Evolutionary conservation across 495 filamentous ascomycete genomes (phyloP), one percentile per base, ranked within the genome.

Genomic region (Stereocaulon alpinum): DNA sequence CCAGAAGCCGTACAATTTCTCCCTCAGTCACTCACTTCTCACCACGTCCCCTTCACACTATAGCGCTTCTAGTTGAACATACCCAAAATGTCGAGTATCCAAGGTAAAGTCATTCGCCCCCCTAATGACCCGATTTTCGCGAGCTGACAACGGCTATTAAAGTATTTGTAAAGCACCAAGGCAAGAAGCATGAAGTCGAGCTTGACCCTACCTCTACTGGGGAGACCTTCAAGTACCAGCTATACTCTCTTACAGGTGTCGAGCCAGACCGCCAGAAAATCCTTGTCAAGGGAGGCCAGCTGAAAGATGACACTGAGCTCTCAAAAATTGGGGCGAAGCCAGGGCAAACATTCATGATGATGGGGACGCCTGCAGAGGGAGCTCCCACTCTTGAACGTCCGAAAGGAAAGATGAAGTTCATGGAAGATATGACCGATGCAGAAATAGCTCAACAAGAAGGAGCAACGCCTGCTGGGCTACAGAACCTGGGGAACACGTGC

Each of bases 361-460:
- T 98, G 84, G 93, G 94, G 17, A 95, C 89, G 3, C 88, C 93
- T 2, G 82, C 86, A 15, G 80, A 77, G 27, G 81, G 73, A 43
- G 79, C 74, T 10, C 73, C 73, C 24, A 71, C 68, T 15, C 75
- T 95, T 50, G 80, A 80, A 58, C 79, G 83, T 27, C 94, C 94
- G 9, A 89, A 86, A 64, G 88, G 96, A 70, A 78, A 78, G 61
- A 78, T 90, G 67, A 90, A 85, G 71, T 98, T 98, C 65, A 69
- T 95, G 63, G 93, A 98, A 70, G 93, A 98, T 69, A 96, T 98
- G 93, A 95, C 91, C 5, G 93, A 93, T 67, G 91, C 91, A 24
- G 91, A 98, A 69, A 82, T 83, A 32, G 94, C 93, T 24, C 84
- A 81, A 67, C 78, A 83, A 62, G 86, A 83, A 50, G 91, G 89